Conservation (phyloP, 2,329 filamentous ascomycete genomes). For the Capronia coronata region DNA sequence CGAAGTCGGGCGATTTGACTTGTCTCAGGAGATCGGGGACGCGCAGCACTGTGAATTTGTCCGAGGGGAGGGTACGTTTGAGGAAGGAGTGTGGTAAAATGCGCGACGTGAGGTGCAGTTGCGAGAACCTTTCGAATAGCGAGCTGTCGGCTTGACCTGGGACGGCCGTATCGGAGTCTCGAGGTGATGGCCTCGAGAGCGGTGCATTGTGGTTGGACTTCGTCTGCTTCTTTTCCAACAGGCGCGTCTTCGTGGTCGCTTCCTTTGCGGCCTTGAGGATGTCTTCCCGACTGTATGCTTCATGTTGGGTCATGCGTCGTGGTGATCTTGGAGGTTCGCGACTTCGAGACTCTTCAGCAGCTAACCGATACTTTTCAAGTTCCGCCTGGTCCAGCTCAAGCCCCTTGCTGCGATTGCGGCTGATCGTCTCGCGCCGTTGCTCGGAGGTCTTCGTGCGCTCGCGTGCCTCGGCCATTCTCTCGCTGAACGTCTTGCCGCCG, state of each 20-base stretch:
- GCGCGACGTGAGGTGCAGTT: slow-evolving; percentile 73
- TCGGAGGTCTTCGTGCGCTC: slow-evolving; percentile 36
- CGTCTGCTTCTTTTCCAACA: slow-evolving; percentile 18
- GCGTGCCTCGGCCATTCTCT: slow-evolving; percentile 68
- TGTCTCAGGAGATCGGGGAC: slow-evolving; percentile 74
- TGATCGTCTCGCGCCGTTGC: slow-evolving; percentile 35
- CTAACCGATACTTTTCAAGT: slow-evolving; percentile 38
- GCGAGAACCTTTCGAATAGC: slow-evolving; percentile 79
- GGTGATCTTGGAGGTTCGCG: slow-evolving; percentile 37
- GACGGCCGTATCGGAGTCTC: neutral
- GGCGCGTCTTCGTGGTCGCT: neutral
- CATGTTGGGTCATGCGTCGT: slow-evolving; percentile 44
- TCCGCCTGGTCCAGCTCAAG: slow-evolving; percentile 41
- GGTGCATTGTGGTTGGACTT: slow-evolving; percentile 12
- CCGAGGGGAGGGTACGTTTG: slow-evolving; percentile 68
- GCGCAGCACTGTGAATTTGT: slow-evolving; percentile 58
- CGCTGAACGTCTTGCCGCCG: slow-evolving; percentile 65
- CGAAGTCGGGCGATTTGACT: slow-evolving; percentile 76
- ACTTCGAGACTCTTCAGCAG: slow-evolving; percentile 33
- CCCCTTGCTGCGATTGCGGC: slow-evolving; percentile 38
- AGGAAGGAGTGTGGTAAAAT: slow-evolving; percentile 76
- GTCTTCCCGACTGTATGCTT: slow-evolving; percentile 57
- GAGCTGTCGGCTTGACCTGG: slow-evolving; percentile 44
- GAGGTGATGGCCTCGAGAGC: slow-evolving; percentile 4
- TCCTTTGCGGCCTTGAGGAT: slow-evolving; percentile 39